Evolutionary conservation across 345 rosid species (phyloP).

Genomic region (Schrenkiella parvula): DNA sequence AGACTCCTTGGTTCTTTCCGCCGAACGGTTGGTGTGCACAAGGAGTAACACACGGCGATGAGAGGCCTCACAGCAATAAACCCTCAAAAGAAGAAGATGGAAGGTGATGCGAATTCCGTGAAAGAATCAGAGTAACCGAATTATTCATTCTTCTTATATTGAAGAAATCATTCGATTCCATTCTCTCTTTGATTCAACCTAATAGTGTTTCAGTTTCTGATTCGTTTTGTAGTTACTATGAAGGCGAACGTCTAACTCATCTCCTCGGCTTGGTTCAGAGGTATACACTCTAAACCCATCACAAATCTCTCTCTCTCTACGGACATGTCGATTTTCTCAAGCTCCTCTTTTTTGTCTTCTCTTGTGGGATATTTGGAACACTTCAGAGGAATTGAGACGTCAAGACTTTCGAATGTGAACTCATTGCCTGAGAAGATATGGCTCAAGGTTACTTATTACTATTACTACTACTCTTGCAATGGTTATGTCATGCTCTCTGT

Average conservation of each 20-base stretch:
- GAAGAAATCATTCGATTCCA: neutral
- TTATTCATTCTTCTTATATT: neutral
- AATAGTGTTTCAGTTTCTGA: neutral
- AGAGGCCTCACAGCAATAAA: constrained; percentile 4
- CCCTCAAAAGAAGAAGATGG: constrained; percentile 16
- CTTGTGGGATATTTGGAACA: neutral
- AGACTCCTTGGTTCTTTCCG: neutral
- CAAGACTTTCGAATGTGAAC: constrained; percentile 39
- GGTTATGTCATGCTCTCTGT: neutral
- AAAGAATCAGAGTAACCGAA: constrained; percentile 26
- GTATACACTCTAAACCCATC: constrained; percentile 23
- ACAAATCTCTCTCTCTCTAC: neutral
- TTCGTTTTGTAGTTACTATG: constrained; percentile 40
- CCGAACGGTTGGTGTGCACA: constrained; percentile 16
- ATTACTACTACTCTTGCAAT: neutral
- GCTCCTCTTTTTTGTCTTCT: neutral
- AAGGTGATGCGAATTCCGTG: constrained; percentile 3
- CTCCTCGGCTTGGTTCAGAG: constrained; percentile 48
- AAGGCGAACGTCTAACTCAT: constrained; percentile 55
- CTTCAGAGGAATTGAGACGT: constrained; percentile 47
- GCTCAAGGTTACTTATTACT: constrained; percentile 55
- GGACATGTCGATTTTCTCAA: neutral
- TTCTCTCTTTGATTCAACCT: neutral
- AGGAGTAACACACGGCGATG: neutral
- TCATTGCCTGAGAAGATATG: constrained; percentile 69